Evolutionary conservation across 1,139 yeast genomes (phyloP).

Genomic region (Yamadazyma blattariae): DNA sequence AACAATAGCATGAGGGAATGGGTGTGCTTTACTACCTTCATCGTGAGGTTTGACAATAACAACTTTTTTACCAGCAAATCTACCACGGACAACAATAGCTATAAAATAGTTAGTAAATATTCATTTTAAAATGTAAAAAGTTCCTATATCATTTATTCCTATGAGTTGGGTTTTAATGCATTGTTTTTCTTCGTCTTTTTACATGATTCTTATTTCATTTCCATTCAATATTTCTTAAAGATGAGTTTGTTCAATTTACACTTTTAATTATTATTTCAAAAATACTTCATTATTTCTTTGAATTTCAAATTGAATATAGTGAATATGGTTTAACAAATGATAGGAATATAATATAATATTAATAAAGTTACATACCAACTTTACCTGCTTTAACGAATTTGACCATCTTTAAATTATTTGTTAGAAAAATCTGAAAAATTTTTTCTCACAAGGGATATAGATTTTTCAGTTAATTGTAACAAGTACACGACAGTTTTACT

Average conservation of each 20-base stretch:
- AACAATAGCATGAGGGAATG: slow-evolving; percentile 99
- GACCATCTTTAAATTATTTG: slow-evolving; percentile 60
- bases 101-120: slow-evolving; percentile 35
- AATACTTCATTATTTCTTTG: no score
- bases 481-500: no score
- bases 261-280: no score
- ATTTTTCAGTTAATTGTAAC: no score
- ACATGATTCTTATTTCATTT: not conserved
- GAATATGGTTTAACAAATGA: no score
- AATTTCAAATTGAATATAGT: no score
- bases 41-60: slow-evolving; percentile 98
- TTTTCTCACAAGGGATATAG: no score
- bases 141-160: no score
- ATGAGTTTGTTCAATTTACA: not conserved
- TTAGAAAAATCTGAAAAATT: slow-evolving; percentile 12
- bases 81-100: slow-evolving; percentile 99
- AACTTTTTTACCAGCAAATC: slow-evolving; percentile 99
- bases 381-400: slow-evolving; percentile 99
- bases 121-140: no score
- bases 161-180: not conserved
- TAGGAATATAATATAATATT: no score
- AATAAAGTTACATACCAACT: slow-evolving; percentile 74
- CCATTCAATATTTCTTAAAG: no score
- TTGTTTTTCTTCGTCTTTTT: not conserved
- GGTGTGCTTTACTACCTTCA: slow-evolving; percentile 98